Evolutionary conservation across 306 rosid species (phyloP), one percentile per base, ranked within the genome.

Genomic region (Psophocarpus tetragonolobus): DNA sequence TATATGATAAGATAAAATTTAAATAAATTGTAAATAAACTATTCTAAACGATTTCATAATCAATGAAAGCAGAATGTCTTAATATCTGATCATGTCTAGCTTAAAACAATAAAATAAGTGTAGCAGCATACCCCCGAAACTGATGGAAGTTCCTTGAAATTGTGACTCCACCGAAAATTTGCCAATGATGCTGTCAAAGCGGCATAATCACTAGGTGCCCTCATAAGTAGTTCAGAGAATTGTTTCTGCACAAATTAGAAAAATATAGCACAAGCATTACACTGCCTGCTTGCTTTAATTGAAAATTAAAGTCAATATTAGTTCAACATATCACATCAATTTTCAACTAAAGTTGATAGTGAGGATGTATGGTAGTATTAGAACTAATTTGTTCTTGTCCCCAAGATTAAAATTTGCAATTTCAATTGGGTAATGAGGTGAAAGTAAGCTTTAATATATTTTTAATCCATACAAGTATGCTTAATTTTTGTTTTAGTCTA

Each of bases 131-230:
- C 98, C 92, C 97, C 97, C 98, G 97, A 92, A 36, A 90, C 98
- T 68, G 97, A 84, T 84, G 97, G 97, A 68, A 97, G 90, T 74
- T 92, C 99, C 88, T 91, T 95, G 48, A 95, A 95, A 77, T 92
- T 95, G 86, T 89, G 99, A 83, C 97, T 95, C 99, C 99, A 95
- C 83, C 92, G 97, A 77, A 95, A 92, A 87, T 95, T 97, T 57
- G 91, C 87, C 83, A 92, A 97, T 57, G 99, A 95, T 73, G 94
- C 87, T 39, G 99, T 95, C 90, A 95, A 86, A 76, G 91, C 97
- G 68, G 97, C 97, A 78, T 95, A 95, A 81, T 91, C 97, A 87
- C 99, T 88, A 56, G 98, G 97, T 65, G 99, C 99, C 83, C 92
- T 95, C 99, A 90, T 95, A 76, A 95, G 75, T 66, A 95, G 85